phyloP scores from a whole-genome alignment of 352 stramenopile species.

The Blastocystis sp. region DNA sequence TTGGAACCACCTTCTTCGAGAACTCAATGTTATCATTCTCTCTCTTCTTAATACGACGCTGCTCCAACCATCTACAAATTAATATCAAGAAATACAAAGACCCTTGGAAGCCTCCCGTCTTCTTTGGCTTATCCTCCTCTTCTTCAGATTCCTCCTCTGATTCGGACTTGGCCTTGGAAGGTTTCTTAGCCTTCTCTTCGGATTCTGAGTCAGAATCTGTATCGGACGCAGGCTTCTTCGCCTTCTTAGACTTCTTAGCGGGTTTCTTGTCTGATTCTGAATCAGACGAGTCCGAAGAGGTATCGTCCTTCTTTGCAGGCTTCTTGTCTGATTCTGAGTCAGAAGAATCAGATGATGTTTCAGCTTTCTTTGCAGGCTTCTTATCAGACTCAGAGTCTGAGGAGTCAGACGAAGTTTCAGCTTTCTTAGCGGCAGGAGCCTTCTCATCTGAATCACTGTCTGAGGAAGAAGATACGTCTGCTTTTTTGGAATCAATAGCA shows the following conservation, averaged over 20 bases:
- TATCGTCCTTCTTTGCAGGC: conserved; percentile 11
- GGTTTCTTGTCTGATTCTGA: conserved; percentile 50
- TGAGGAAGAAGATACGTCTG: background rate
- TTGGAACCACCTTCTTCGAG: conserved; percentile 19
- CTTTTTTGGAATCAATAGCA: background rate
- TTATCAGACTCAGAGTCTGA: conserved; percentile 61
- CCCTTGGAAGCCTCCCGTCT: conserved; percentile 44
- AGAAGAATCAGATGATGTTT: background rate
- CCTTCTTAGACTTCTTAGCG: conserved; percentile 36
- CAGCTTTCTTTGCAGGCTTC: conserved; percentile 34
- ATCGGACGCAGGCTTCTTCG: background rate
- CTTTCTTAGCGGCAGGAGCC: conserved; percentile 35
- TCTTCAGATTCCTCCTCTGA: conserved; percentile 45
- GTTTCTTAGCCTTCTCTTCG: conserved; percentile 63
- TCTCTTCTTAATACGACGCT: conserved; percentile 45
- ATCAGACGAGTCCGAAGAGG: background rate
- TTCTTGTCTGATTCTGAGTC: conserved; percentile 59
- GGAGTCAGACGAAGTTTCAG: conserved; percentile 17
- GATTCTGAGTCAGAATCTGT: conserved; percentile 47
- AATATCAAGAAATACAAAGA: background rate
- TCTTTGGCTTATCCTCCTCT: conserved; percentile 66
- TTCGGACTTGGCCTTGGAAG: background rate
- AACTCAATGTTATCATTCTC: conserved; percentile 67
- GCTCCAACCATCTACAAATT: conserved; percentile 56
- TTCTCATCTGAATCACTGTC: conserved; percentile 38